phyloP scores from a whole-genome alignment of 306 rosid genomes.

The Acacia crassicarpa region DNA sequence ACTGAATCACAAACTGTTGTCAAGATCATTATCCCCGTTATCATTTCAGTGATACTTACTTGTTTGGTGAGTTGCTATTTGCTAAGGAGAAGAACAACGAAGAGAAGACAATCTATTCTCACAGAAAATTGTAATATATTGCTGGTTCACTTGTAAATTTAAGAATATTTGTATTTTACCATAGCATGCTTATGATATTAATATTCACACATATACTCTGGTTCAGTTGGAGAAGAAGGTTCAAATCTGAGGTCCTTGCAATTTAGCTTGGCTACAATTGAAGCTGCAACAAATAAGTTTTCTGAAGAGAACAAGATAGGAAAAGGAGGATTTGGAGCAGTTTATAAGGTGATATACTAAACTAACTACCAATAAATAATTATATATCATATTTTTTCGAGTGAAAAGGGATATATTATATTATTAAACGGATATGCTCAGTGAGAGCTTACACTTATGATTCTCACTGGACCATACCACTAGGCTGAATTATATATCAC shows the following conservation, averaged over 20 bases:
- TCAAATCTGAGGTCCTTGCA: not conserved
- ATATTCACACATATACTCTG: not conserved
- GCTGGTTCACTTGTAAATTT: not conserved
- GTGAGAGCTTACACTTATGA: no score
- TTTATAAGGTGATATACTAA: not conserved
- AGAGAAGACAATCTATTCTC: not conserved
- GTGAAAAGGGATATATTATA: no score
- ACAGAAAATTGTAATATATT: not conserved
- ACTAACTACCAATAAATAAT: not conserved
- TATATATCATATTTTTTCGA: no score
- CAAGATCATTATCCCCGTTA: not conserved
- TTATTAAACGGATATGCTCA: no score
- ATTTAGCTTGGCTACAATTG: not conserved
- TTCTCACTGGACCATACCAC: no score
- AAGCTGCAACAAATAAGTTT: not conserved
- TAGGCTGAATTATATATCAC: not conserved
- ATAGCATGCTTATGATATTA: not conserved
- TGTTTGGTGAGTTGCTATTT: not conserved
- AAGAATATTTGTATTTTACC: not conserved
- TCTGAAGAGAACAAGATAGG: not conserved
- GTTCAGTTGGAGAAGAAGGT: not conserved
- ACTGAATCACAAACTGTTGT: not conserved
- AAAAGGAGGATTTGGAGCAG: not conserved
- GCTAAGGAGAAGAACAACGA: not conserved
- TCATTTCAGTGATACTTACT: not conserved